Percentiles rank a stretch among this genome's conserved stretches.
These are phyloP conservation scores for Triticum dicoccoides DNA, from an alignment of 176 grass and related monocot genomes.

Conservation along the genomic window DNA sequence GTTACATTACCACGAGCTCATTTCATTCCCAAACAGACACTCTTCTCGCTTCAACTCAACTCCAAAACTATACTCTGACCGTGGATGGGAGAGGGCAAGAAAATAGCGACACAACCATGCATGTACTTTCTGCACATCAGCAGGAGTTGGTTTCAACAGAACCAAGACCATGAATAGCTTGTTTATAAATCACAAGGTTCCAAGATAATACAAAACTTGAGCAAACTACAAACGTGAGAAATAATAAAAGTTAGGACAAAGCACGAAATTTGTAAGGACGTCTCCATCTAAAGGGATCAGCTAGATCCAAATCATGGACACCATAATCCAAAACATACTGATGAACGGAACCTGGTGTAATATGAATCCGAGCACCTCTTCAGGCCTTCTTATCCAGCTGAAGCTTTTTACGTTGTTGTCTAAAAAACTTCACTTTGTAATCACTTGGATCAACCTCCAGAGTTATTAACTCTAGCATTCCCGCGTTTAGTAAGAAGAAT, in stretches of 20 bases:
- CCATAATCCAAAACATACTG: neutral
- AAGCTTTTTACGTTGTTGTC: neutral
- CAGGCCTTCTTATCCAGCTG: conserved; percentile 3
- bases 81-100: neutral
- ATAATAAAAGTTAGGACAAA: neutral
- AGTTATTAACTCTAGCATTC: neutral
- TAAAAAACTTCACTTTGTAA: neutral
- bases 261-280: neutral
- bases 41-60: too few species aligned
- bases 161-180: neutral
- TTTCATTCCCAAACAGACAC: too few species aligned
- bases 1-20: too few species aligned
- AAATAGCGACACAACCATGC: neutral
- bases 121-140: neutral
- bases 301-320: neutral
- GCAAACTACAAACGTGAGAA: neutral
- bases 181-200: neutral
- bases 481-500: neutral
- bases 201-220: neutral
- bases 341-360: neutral
- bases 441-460: neutral
- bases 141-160: neutral
- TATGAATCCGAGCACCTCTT: neutral
- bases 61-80: neutral
- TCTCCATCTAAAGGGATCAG: neutral